Conservation (phyloP, 2,329 filamentous ascomycete genomes). For the Trichophyton rubrum region DNA sequence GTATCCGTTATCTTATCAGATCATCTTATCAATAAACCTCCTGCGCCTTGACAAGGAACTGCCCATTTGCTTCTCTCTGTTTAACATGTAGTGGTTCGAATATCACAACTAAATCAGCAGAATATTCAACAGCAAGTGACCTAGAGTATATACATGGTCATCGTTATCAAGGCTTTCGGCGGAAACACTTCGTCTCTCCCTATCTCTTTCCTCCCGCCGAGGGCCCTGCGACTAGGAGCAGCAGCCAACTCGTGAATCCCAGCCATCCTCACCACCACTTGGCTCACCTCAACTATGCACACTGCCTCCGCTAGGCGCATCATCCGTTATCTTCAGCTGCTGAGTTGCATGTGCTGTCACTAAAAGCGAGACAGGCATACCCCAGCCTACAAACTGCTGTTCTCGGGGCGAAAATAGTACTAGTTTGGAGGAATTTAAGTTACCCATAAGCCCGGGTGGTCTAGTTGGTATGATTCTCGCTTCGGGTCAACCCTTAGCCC, state of each 20-base stretch:
- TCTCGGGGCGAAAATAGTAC: background rate
- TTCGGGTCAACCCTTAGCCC: slow-evolving; percentile 9
- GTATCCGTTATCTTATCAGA: background rate
- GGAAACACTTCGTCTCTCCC: no score
- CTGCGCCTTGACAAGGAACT: background rate
- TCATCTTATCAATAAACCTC: background rate
- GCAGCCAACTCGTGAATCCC: background rate
- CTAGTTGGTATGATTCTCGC: slow-evolving; percentile 13
- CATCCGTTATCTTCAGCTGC: background rate
- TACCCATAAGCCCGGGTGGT: slow-evolving; percentile 10
- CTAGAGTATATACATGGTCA: no score
- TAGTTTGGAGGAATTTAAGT: background rate
- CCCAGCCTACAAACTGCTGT: no score
- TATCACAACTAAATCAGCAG: background rate
- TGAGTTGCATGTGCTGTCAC: no score
- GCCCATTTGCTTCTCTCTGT: background rate
- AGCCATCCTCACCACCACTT: background rate
- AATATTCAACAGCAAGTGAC: no score
- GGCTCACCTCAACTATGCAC: background rate
- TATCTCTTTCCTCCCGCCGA: background rate
- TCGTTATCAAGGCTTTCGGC: no score
- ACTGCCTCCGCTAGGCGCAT: background rate
- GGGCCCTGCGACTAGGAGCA: background rate
- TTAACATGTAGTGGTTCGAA: background rate
- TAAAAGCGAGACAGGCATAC: no score